phyloP scores from a whole-genome alignment of 2,329 filamentous ascomycete species.

The Alternaria burnsii region DNA sequence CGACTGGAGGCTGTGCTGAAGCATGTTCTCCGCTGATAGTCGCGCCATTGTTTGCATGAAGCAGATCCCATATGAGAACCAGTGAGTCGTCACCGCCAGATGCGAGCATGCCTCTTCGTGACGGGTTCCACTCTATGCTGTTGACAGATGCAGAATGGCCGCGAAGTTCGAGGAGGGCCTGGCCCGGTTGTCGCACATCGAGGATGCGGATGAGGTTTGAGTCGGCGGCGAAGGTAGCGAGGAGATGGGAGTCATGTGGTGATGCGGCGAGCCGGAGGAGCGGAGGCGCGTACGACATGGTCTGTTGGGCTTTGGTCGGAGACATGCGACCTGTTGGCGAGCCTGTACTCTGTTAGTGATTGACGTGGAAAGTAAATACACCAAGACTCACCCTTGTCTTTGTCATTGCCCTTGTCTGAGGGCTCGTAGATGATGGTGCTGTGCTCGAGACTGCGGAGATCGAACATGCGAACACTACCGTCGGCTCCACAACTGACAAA shows the following conservation, averaged over 20 bases:
- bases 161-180: conserved; percentile 90
- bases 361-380: neutral
- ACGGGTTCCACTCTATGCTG: conserved; percentile 94
- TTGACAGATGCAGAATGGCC: conserved; percentile 88
- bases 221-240: conserved; percentile 97
- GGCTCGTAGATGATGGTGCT: conserved; percentile 99
- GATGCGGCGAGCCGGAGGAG: conserved; percentile 85
- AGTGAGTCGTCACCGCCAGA: conserved; percentile 92
- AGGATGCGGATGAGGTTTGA: conserved; percentile 92
- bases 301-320: conserved; percentile 78
- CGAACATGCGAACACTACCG: conserved; percentile 98
- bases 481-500: conserved; percentile 98
- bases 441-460: conserved; percentile 93
- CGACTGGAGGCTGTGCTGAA: conserved; percentile 34
- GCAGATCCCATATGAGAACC: conserved; percentile 91
- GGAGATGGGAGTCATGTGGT: conserved; percentile 91
- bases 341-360: conserved; percentile 38
- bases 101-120: conserved; percentile 84
- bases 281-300: conserved; percentile 70
- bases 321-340: conserved; percentile 66
- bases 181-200: conserved; percentile 94
- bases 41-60: conserved; percentile 69
- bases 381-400: conserved; percentile 53
- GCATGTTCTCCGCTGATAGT: conserved; percentile 56
- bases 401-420: conserved; percentile 75